These are phyloP conservation scores for Ganoderma resinaceum DNA, from an alignment of 1,284 basidiomycete species.

Conservation along the genomic window DNA sequence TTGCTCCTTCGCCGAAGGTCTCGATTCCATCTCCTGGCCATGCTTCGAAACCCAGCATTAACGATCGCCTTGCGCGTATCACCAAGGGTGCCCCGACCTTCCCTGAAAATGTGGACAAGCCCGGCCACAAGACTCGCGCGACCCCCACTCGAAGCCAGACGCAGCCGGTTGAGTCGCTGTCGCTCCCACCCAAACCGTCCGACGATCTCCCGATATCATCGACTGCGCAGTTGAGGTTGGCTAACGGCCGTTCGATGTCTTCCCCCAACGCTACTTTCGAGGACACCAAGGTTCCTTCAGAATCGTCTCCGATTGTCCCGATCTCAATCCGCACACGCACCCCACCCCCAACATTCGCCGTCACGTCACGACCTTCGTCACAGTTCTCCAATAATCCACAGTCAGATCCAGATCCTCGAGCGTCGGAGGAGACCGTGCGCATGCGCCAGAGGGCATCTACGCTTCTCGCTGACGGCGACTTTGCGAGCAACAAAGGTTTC, in stretches of 20 bases:
- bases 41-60: conserved; percentile 38
- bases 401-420: conserved; percentile 2
- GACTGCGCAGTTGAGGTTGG: conserved; percentile 20
- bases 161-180: conserved; percentile 31
- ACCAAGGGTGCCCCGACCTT: conserved; percentile 34
- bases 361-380: conserved; percentile 64
- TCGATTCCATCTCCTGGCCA: conserved; percentile 14
- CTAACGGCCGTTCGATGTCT: conserved; percentile 36
- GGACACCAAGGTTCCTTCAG: conserved; percentile 23
- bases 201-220: conserved; percentile 28
- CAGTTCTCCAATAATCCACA: conserved; percentile 32
- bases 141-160: conserved; percentile 37
- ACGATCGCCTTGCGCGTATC: conserved; percentile 38
- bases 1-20: background rate
- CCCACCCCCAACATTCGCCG: conserved; percentile 68
- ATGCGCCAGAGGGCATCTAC: conserved; percentile 31
- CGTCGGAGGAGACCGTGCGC: conserved; percentile 27
- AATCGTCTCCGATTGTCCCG: conserved; percentile 55
- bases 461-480: conserved; percentile 32
- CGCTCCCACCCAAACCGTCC: conserved; percentile 20
- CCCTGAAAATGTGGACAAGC: conserved; percentile 15
- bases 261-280: conserved; percentile 36
- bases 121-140: conserved; percentile 22
- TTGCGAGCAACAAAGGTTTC: conserved; percentile 33
- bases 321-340: conserved; percentile 69